Percentiles rank a stretch among this genome's conserved stretches.
Conservation (phyloP, 495 filamentous ascomycete genomes). For the Podospora conica region DNA sequence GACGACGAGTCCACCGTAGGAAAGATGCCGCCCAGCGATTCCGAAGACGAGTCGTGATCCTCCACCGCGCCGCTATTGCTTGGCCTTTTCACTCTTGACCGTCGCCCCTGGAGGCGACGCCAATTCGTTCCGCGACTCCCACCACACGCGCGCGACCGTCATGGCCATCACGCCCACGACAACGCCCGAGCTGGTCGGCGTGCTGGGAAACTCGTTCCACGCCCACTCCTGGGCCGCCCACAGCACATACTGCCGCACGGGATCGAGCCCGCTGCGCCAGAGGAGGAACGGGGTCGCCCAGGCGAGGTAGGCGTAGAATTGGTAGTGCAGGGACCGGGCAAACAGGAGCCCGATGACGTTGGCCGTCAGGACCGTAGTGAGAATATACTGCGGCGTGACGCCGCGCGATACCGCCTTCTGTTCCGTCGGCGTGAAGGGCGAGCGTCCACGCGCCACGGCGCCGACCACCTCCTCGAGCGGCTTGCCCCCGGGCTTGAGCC, state of each 20-base stretch:
- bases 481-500: constrained; percentile 43
- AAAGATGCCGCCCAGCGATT: constrained; percentile 73
- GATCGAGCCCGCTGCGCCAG: constrained; percentile 73
- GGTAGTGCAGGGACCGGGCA: constrained; percentile 88
- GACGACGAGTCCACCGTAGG: constrained; percentile 75
- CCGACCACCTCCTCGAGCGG: constrained; percentile 40
- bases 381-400: constrained; percentile 67
- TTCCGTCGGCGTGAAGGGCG: constrained; percentile 47
- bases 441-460: constrained; percentile 47
- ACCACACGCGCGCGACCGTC: constrained; percentile 59
- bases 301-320: constrained; percentile 90
- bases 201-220: constrained; percentile 97
- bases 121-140: constrained; percentile 47
- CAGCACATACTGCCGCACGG: constrained; percentile 58
- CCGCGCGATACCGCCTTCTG: constrained; percentile 48
- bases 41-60: constrained; percentile 49
- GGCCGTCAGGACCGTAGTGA: constrained; percentile 72
- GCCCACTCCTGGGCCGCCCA: constrained; percentile 92
- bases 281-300: constrained; percentile 90
- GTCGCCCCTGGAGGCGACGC: constrained; percentile 23
- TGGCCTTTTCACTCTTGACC: constrained; percentile 15
- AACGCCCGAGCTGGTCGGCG: constrained; percentile 64
- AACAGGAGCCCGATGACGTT: constrained; percentile 83
- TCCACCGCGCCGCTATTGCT: not conserved
- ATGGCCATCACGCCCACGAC: constrained; percentile 66